phyloP scores from a whole-genome alignment of 306 rosid species.

The Rubus idaeus region DNA sequence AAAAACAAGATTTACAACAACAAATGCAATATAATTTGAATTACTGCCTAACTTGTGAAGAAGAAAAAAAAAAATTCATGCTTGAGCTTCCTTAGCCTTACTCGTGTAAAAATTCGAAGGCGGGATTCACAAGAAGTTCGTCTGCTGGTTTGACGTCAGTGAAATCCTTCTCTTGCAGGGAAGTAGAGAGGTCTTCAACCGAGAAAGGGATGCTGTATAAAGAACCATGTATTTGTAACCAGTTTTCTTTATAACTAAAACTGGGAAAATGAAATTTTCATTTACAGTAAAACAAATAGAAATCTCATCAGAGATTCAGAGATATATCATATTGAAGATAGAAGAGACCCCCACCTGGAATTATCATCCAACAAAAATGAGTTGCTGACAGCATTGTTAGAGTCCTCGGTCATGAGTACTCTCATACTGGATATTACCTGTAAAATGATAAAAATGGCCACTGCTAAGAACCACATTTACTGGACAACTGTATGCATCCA shows the following conservation, averaged over 20 bases:
- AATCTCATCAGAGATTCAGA: not conserved
- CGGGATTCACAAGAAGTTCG: slow-evolving; percentile 75
- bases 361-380: slow-evolving; percentile 97
- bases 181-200: slow-evolving; percentile 89
- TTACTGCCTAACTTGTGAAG: slow-evolving; percentile 30
- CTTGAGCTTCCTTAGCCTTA: slow-evolving; percentile 58
- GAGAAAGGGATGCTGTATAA: slow-evolving; percentile 88
- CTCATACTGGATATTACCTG: slow-evolving; percentile 97
- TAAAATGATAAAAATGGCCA: slow-evolving; percentile 22
- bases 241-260: not conserved
- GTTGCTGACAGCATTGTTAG: slow-evolving; percentile 86
- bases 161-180: slow-evolving; percentile 85
- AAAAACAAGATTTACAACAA: slow-evolving; percentile 54
- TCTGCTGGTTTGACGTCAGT: slow-evolving; percentile 81
- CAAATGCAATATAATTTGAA: slow-evolving; percentile 44
- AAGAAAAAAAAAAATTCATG: slow-evolving; percentile 24
- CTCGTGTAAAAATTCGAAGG: slow-evolving; percentile 91
- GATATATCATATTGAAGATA: not conserved
- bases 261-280: not conserved
- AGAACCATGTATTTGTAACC: slow-evolving; percentile 13
- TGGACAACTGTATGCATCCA: not conserved
- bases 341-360: slow-evolving; percentile 65
- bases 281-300: not conserved
- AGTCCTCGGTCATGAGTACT: slow-evolving; percentile 98
- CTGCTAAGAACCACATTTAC: slow-evolving; percentile 23